Evolutionary conservation across 73 alveolate genomes (phyloP).

Genomic region (Paramecium tetraurelia): DNA sequence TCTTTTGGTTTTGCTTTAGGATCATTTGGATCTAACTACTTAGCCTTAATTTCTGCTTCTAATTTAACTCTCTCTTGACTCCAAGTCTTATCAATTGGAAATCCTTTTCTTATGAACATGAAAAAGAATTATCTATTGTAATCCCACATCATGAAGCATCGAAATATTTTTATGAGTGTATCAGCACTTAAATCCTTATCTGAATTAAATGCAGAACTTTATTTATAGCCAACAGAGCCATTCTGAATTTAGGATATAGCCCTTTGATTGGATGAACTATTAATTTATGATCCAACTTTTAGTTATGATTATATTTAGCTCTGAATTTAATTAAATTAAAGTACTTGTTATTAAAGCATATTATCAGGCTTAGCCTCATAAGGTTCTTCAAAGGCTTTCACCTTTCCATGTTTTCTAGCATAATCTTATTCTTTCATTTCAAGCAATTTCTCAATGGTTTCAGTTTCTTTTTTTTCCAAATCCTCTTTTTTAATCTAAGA

Average conservation of each 20-base stretch:
- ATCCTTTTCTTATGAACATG: slow-evolving; percentile 41
- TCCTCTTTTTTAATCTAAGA: background rate
- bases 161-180: background rate
- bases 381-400: background rate
- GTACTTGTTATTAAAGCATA: background rate
- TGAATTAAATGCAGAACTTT: background rate
- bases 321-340: background rate
- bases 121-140: slow-evolving; percentile 9
- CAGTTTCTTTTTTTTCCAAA: background rate
- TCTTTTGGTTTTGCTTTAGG: slow-evolving; percentile 13
- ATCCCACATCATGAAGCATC: slow-evolving; percentile 26
- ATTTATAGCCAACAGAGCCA: background rate
- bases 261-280: background rate
- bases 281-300: background rate
- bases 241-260: background rate
- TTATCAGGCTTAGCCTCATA: background rate
- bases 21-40: background rate
- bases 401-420: background rate
- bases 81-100: slow-evolving; percentile 27
- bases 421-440: background rate
- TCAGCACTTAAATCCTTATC: background rate
- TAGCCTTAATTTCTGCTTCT: background rate
- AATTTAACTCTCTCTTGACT: background rate
- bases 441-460: background rate
- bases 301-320: background rate